A percentile compares a stretch with the other conserved stretches of the same genome.
Conservation (phyloP, 2,329 filamentous ascomycete species). For the Colletotrichum orchidophilum region DNA sequence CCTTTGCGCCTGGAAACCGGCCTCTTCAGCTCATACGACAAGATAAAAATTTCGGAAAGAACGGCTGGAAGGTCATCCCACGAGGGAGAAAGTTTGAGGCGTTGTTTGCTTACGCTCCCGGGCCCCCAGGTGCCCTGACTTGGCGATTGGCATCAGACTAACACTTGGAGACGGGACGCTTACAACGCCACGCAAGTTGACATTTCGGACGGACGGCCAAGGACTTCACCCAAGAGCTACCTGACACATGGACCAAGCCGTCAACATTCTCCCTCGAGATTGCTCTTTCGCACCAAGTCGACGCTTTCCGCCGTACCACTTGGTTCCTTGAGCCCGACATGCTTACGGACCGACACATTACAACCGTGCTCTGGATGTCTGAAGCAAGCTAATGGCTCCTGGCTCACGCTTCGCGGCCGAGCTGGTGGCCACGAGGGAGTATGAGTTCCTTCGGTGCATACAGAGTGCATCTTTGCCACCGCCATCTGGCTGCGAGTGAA, state of each 20-base stretch:
- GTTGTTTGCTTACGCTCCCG: neutral
- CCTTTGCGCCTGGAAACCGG: neutral
- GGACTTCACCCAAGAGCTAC: neutral
- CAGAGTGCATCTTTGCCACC: neutral
- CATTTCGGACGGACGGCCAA: neutral
- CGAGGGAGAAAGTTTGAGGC: neutral
- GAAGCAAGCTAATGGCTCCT: slow-evolving; percentile 9
- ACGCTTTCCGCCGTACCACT: neutral
- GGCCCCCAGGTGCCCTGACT: neutral
- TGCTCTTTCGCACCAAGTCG: neutral
- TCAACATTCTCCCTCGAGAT: neutral
- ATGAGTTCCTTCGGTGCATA: neutral
- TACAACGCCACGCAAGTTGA: slow-evolving; percentile 15
- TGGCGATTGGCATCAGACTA: slow-evolving; percentile 1
- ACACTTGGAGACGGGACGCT: neutral
- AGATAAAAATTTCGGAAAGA: neutral
- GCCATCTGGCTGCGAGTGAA: neutral
- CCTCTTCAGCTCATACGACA: neutral
- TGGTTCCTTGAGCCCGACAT: neutral
- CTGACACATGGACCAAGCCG: slow-evolving; percentile 8
- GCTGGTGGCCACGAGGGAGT: neutral
- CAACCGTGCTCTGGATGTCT: slow-evolving; percentile 23
- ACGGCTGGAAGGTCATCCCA: neutral
- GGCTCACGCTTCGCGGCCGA: slow-evolving; percentile 8
- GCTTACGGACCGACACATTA: neutral